phyloP scores from a whole-genome alignment of 768 basidiomycete species.

The Coprinopsis cinerea region DNA sequence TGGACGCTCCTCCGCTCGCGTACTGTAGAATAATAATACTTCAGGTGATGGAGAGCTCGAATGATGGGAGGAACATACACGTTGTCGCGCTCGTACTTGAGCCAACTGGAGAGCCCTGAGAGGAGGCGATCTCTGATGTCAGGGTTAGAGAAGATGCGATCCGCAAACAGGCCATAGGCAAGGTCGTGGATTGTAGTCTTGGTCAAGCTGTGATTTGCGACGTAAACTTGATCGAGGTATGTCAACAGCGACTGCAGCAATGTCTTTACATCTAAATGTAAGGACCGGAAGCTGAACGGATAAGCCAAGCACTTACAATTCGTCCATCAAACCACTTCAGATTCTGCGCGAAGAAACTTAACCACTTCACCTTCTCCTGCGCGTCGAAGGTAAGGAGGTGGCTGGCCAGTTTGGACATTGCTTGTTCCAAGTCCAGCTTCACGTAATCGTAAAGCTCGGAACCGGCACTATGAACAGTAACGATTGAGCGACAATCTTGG shows the following conservation, averaged over 20 bases:
- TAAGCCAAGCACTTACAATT: slow-evolving; percentile 41
- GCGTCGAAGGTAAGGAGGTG: slow-evolving; percentile 26
- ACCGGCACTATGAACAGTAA: slow-evolving; percentile 47
- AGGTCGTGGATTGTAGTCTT: slow-evolving; percentile 45
- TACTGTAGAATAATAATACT: slow-evolving; percentile 19
- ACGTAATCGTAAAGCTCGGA: slow-evolving; percentile 54
- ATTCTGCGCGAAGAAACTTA: slow-evolving; percentile 45
- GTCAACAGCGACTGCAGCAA: slow-evolving; percentile 60
- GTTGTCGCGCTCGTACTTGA: slow-evolving; percentile 46
- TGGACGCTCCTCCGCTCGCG: slow-evolving; percentile 31
- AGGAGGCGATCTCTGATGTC: slow-evolving; percentile 39
- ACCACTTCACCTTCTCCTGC: slow-evolving; percentile 45
- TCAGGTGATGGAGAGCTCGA: too few species aligned
- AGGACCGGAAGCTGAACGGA: neutral
- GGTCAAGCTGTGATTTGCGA: slow-evolving; percentile 31
- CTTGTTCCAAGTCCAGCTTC: slow-evolving; percentile 55
- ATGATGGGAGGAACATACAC: slow-evolving; percentile 20
- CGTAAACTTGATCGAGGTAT: slow-evolving; percentile 66
- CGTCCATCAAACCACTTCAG: slow-evolving; percentile 62
- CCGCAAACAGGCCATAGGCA: slow-evolving; percentile 49
- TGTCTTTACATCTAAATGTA: slow-evolving; percentile 27
- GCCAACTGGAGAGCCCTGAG: slow-evolving; percentile 43
- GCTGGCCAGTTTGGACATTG: slow-evolving; percentile 33
- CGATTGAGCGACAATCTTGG: slow-evolving; percentile 47
- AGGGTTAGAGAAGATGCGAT: slow-evolving; percentile 44